Evolutionary conservation across 331 rosid species (phyloP), one percentile per base, ranked within the genome.

Genomic region (Cydonia oblonga): DNA sequence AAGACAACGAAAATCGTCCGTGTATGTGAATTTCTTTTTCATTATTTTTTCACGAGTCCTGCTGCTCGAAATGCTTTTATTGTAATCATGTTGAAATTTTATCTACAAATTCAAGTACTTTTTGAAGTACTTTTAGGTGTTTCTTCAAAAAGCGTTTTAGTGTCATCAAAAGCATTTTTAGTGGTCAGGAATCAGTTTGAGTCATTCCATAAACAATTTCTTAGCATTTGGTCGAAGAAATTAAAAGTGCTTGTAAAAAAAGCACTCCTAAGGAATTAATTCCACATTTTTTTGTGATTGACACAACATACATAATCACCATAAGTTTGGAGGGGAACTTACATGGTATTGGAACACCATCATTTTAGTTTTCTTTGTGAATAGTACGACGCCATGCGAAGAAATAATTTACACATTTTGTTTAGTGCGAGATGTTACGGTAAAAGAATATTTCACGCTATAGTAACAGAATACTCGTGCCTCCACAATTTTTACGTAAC

Each of bases 371-470:
- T 35, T 35, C 0, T 0, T 35, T 9, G 13, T 9, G 13, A 35
- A 35, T 1, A 12, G 13, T 35, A 35, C 42, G 13, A 9, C 0
- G 1, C 4, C 42, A 35, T 0, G 0, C 0, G 13, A 0, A 35
- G 42, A 35, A 35, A 33, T 8, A 9, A 35, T 35, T 35, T 0
- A 35, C 42, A 35, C 42, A 9, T 2, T 35, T 35, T 0, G 42
- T 35, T 9, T 35, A 2, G 12, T 35, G 42, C 42, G 1, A 35
- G 42, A 9, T 2, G 42, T 35, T 33, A 33, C 11, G 12, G 12
- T 33, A 2, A 2, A 33, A 33, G 10, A 8, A 33, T 0, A 33
- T 0, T 0, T 0, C 0, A 1, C 40, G 3, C 9, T 4, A 35
- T 1, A 2, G 1, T 35, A 9, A 35, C 4, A 35, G 0, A 35